A percentile compares a stretch with the other conserved stretches of the same genome.
Conservation (phyloP, 257 asterid species). For the Solanum clarkiae region DNA sequence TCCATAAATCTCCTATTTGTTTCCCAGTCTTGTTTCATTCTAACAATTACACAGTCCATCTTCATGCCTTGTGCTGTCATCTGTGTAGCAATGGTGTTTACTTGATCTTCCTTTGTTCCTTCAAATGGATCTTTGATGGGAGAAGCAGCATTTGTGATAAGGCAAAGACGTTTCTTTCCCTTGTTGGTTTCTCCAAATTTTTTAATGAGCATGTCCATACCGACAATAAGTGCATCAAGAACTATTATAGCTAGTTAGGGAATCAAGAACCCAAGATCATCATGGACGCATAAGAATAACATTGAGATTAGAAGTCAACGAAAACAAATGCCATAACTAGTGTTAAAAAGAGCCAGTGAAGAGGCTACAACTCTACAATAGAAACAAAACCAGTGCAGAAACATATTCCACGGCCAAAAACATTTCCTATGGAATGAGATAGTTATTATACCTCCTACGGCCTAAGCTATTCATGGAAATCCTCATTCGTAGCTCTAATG, state of each 20-base stretch:
- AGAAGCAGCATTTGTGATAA: conserved; percentile 62
- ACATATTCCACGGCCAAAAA: background rate
- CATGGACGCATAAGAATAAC: background rate
- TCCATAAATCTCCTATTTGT: conserved; percentile 34
- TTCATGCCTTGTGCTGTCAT: conserved; percentile 74
- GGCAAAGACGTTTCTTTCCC: conserved; percentile 86
- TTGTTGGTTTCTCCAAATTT: conserved; percentile 64
- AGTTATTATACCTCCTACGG: background rate
- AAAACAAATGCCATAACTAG: background rate
- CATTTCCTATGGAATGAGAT: background rate
- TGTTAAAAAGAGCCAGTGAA: background rate
- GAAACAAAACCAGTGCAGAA: background rate
- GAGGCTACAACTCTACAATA: background rate
- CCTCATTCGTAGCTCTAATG: background rate
- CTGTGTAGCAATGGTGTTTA: conserved; percentile 72
- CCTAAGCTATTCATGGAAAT: background rate
- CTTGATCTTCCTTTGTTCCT: conserved; percentile 96
- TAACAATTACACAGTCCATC: conserved; percentile 69
- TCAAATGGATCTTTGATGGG: conserved; percentile 69
- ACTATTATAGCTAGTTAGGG: conserved; percentile 62
- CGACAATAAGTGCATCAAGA: conserved; percentile 95
- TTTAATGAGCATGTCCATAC: conserved; percentile 86
- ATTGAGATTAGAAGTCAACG: background rate
- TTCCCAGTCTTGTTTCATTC: conserved; percentile 25
- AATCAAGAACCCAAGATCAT: background rate